Evolutionary conservation across 2,329 filamentous ascomycete species (phyloP), one percentile per base, ranked within the genome.

Genomic region (Chaetomiaceae sp.): DNA sequence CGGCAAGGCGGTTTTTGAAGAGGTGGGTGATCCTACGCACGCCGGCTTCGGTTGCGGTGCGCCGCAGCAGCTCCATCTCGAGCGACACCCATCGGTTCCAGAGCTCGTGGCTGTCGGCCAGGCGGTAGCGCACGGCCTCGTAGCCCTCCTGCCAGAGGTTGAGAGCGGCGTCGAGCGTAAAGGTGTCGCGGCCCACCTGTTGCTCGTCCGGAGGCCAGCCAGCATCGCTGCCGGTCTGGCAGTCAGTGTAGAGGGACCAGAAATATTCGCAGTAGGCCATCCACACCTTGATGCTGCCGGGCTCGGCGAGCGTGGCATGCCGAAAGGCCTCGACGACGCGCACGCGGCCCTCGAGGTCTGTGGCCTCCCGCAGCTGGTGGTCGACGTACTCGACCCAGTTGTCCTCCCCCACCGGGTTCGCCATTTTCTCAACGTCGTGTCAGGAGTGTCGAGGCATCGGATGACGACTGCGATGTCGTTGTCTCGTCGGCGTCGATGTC

Each of bases 81-180:
- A 90, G 78, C 49, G 84, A 81, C 38, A 89, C 76, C 78, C 87
- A 92, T 58, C 85, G 82, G 65, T 91, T 81, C 89, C 89, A 95
- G 10, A 94, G 77, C 52, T 83, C 70, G 65, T 90, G 85, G 64
- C 89, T 92, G 66, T 90, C 87, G 64, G 81, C 81, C 53, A 94
- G 73, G 56, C 87, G 85, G 69, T 85, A 89, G 65, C 85, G 82
- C 48, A 88, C 87, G 37, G 82, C 80, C 56, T 85, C 78, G 60
- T 88, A 84, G 32, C 82, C 89, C 62, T 87, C 78, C 65, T 85
- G 81, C 79, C 89, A 89, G 1, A 89, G 77, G 49, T 81, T 79
- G 49, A 89, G 71, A 41, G 87, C 80, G 42, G 79, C 71, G 30
- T 85, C 81, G 57, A 86, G 79, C 6, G 81, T 81, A 68, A 94